phyloP scores from a whole-genome alignment of 2,329 filamentous ascomycete genomes.

The Phialophora macrospora region DNA sequence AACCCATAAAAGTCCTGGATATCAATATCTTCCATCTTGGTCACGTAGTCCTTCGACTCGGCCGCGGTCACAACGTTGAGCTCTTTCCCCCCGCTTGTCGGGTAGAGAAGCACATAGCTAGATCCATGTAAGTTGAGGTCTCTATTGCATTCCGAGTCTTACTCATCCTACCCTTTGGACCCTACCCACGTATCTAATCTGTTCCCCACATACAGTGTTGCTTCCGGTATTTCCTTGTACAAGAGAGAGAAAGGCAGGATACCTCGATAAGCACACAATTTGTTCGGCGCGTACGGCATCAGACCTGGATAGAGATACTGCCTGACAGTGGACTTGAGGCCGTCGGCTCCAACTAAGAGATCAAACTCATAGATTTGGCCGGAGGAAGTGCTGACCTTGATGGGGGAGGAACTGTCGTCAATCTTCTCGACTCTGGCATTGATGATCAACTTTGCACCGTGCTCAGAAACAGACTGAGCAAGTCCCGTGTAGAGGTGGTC shows the following conservation, averaged over 20 bases:
- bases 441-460: conserved; percentile 48
- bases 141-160: neutral
- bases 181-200: conserved; percentile 17
- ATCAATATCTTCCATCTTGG: conserved; percentile 19
- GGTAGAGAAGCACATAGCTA: conserved; percentile 14
- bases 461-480: conserved; percentile 46
- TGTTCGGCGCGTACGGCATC: conserved; percentile 18
- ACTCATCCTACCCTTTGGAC: conserved; percentile 9
- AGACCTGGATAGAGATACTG: conserved; percentile 15
- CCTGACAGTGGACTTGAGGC: conserved; percentile 17
- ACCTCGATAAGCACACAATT: conserved; percentile 17
- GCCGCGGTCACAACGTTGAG: conserved; percentile 19
- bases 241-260: conserved; percentile 11
- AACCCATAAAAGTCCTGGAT: conserved; percentile 17
- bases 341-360: conserved; percentile 14
- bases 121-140: neutral
- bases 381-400: conserved; percentile 17
- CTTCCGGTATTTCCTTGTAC: conserved; percentile 16
- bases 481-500: conserved; percentile 55
- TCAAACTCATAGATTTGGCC: conserved; percentile 14
- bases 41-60: conserved; percentile 15
- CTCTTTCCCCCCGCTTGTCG: conserved; percentile 15
- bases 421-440: conserved; percentile 50
- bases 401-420: conserved; percentile 12
- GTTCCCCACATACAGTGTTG: conserved; percentile 13